phyloP scores from a whole-genome alignment of 352 stramenopile genomes.

The Phytopythium aichiense region DNA sequence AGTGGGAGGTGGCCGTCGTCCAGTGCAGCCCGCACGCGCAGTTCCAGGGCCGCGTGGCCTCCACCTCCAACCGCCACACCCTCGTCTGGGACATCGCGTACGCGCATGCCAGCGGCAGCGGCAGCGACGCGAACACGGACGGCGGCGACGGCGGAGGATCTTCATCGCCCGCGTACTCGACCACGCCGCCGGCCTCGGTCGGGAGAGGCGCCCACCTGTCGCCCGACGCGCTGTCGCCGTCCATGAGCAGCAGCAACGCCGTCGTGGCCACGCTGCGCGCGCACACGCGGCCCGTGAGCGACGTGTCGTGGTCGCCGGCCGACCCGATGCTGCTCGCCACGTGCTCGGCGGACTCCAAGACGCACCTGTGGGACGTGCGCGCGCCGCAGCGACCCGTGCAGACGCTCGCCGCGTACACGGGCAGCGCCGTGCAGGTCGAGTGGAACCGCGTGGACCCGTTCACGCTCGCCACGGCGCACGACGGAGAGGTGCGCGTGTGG shows the following conservation, averaged over 20 bases:
- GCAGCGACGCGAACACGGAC: slow-evolving; percentile 8
- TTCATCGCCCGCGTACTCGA: slow-evolving; percentile 14
- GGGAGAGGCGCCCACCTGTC: background rate
- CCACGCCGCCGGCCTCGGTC: slow-evolving; percentile 24
- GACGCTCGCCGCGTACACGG: slow-evolving; percentile 65
- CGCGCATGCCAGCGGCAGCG: slow-evolving; percentile 11
- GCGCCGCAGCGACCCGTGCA: slow-evolving; percentile 63
- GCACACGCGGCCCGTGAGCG: slow-evolving; percentile 71
- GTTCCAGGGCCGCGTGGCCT: slow-evolving; percentile 66
- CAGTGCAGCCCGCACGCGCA: slow-evolving; percentile 72
- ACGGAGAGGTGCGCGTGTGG: slow-evolving; percentile 77
- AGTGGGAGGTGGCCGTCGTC: slow-evolving; percentile 75
- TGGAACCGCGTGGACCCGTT: slow-evolving; percentile 73
- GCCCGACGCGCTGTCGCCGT: background rate
- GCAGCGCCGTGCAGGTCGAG: slow-evolving; percentile 63
- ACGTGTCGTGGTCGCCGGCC: slow-evolving; percentile 69
- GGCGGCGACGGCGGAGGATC: background rate
- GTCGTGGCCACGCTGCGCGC: slow-evolving; percentile 70
- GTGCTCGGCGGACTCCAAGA: slow-evolving; percentile 74
- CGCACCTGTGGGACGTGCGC: slow-evolving; percentile 78
- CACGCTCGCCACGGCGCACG: slow-evolving; percentile 73
- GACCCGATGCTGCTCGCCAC: slow-evolving; percentile 76
- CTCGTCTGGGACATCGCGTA: slow-evolving; percentile 73
- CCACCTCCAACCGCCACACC: slow-evolving; percentile 78
- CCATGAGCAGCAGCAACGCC: slow-evolving; percentile 4